phyloP scores from a whole-genome alignment of 164 flowering plant species.

The Chimonanthus salicifolius region DNA sequence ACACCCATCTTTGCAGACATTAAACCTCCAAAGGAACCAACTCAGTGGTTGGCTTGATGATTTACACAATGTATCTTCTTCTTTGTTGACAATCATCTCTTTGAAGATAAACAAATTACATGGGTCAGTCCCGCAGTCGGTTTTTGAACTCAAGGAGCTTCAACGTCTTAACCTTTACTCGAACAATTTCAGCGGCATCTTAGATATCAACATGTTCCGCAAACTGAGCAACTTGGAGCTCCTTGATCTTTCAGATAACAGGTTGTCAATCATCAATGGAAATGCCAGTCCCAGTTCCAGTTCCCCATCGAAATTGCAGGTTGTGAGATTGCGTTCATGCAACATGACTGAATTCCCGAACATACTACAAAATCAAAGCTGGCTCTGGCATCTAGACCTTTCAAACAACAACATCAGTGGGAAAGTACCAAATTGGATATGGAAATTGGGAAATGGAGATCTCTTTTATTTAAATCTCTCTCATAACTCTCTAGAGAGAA shows the following conservation, averaged over 20 bases:
- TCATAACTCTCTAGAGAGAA: neutral
- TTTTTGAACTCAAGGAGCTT: neutral
- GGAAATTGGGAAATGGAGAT: neutral
- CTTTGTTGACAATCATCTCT: neutral
- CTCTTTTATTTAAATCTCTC: neutral
- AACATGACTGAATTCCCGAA: constrained; percentile 15
- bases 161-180: neutral
- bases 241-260: neutral
- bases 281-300: neutral
- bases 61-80: neutral
- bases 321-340: constrained; percentile 7
- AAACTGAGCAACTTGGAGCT: neutral
- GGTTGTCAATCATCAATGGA: neutral
- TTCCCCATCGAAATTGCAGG: neutral
- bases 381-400: neutral
- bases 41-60: constrained; percentile 6
- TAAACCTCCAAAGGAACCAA: constrained; percentile 25
- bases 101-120: neutral
- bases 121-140: neutral
- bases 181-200: neutral
- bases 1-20: constrained; percentile 22
- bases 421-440: constrained; percentile 1
- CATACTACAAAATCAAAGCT: neutral
- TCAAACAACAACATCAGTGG: neutral
- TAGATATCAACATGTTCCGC: neutral